Evolutionary conservation across 2,329 filamentous ascomycete genomes (phyloP), one percentile per base, ranked within the genome.

Genomic region (Graphium sp.): DNA sequence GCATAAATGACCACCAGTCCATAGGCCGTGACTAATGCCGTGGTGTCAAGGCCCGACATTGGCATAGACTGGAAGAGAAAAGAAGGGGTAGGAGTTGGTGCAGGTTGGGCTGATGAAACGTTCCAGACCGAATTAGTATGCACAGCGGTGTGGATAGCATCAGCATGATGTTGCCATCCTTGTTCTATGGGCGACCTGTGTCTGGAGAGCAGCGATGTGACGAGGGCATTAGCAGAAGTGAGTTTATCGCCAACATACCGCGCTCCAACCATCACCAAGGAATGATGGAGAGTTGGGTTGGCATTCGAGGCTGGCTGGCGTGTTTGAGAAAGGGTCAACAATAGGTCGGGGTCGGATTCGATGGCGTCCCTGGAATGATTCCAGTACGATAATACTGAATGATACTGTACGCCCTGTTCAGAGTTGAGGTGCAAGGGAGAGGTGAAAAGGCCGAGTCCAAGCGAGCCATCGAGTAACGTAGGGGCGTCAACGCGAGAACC

Each of bases 301-400:
- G 80, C 67, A 2, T 67, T 68, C 0, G 78, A 2, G 66, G 63
- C 34, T 66, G 65, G 1, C 55, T 12, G 12, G 10, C 20, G 20
- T 10, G 20, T 22, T 22, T 28, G 7, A 20, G 19, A 83, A 41
- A 85, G 73, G 1, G 80, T 85, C 2, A 50, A 47, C 4, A 84
- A 46, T 9, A 84, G 61, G 42, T 84, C 61, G 1, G 46, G 30
- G 40, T 87, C 80, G 11, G 50, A 45, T 16, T 63, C 45, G 28
- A 87, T 66, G 6, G 49, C 50, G 2, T 66, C 58, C 5, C 55
- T 43, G n/a, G 61, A 78, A 44, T 74, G 78, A 34, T 71, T 64
- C 80, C 80, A 87, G 48, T 84, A 85, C 48, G 82, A 73, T 30
- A 87, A 52, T 2, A 80, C 79, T n/a, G 80, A 85, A 41, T 85